A percentile compares a stretch with the other conserved stretches of the same genome.
Evolutionary conservation across 495 filamentous ascomycete genomes (phyloP).

Genomic region (Sporormia fimetaria): DNA sequence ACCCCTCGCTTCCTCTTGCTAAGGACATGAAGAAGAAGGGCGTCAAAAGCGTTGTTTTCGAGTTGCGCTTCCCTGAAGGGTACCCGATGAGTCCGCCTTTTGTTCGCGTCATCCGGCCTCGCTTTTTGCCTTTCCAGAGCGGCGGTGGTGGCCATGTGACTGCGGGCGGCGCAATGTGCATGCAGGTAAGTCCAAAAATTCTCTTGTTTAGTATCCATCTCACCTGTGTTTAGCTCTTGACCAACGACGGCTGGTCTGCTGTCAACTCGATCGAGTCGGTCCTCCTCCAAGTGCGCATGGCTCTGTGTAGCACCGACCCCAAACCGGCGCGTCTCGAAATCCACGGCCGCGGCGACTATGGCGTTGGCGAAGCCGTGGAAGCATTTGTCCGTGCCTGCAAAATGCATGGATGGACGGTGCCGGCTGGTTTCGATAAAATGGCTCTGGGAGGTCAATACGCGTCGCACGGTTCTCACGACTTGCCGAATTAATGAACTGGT

Average conservation of each 20-base stretch:
- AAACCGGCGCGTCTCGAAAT: constrained; percentile 57
- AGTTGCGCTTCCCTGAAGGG: constrained; percentile 63
- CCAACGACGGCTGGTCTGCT: constrained; percentile 69
- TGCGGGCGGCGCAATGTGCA: constrained; percentile 76
- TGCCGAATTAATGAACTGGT: no score
- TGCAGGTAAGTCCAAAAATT: constrained; percentile 43
- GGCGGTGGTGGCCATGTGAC: constrained; percentile 89
- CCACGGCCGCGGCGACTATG: constrained; percentile 42
- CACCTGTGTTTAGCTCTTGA: constrained; percentile 45
- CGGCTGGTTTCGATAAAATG: constrained; percentile 32
- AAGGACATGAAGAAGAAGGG: constrained; percentile 55
- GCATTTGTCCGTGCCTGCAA: constrained; percentile 59
- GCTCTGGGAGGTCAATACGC: constrained; percentile 16
- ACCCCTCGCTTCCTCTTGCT: constrained; percentile 54
- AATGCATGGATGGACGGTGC: constrained; percentile 48
- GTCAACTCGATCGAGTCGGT: constrained; percentile 66
- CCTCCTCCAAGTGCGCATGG: constrained; percentile 70
- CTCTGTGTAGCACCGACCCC: constrained; percentile 56
- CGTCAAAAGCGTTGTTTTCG: constrained; percentile 59
- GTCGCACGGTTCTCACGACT: no score
- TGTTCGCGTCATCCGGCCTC: constrained; percentile 70
- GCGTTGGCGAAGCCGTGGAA: constrained; percentile 55
- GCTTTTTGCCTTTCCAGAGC: constrained; percentile 54
- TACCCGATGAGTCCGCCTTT: constrained; percentile 78
- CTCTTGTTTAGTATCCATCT: not conserved